Evolutionary conservation across 2,329 filamentous ascomycete species (phyloP), one percentile per base, ranked within the genome.

Genomic region (Xylariaceae sp.): DNA sequence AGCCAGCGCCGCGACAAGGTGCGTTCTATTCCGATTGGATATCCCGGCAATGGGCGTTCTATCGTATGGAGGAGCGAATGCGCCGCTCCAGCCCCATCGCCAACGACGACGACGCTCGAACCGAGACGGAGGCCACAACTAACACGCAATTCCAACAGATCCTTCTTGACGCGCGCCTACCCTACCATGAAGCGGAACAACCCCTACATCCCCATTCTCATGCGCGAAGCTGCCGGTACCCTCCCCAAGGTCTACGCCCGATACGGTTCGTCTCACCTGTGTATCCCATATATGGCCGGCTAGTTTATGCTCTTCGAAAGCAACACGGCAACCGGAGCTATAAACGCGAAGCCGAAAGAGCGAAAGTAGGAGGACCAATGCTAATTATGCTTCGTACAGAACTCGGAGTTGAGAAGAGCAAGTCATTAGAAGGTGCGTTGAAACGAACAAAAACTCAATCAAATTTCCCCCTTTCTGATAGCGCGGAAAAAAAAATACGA

Each of bases 161-260:
- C 89, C 35, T 99, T 99, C 78, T 82, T 99, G 67, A 88, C 88
- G 66, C 86, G 90, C 74, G 87, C 92, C 67, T 99, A 99, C 77
- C 94, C 94, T 51, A 94, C 90, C 62, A 97, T 99, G 93, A 99
- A 99, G 86, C 95, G 96, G 82, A 90, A 93, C 83, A 99, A 99
- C 80, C 94, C 94, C 59, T 81, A 89, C 76, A 92, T 84, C 53
- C 94, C 94, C 57, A 97, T 99, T 77, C 81, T 99, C 81, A 87
- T 99, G 72, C 90, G 94, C 73, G 94, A 97, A 81, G 94, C 93
- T 56, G 80, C 85, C 68, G 91, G 90, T 71, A 90, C 90, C 57
- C 80, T 89, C 73, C 93, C 94, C 65, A 88, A 86, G 75, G 85
- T 99, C 65, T 97, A 88, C 76, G 92, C 93, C 68, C 84, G 94